Evolutionary conservation across 805 yeast species (phyloP).

Genomic region (Candida krabiensis): DNA sequence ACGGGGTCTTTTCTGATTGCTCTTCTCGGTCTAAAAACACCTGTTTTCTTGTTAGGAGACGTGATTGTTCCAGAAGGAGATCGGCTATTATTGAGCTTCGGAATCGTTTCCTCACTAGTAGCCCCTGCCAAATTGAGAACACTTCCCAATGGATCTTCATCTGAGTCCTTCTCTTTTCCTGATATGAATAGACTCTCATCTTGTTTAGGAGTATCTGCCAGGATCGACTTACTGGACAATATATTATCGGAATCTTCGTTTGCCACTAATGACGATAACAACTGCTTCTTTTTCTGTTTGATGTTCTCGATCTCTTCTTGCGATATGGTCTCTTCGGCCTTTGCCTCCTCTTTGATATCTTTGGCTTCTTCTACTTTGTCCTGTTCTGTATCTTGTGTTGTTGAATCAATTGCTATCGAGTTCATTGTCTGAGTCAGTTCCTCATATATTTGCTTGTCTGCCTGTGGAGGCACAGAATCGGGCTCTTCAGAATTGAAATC

Average conservation of each 20-base stretch:
- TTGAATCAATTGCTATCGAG: conserved; percentile 19
- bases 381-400: not conserved
- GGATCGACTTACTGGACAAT: conserved; percentile 9
- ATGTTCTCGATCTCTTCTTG: conserved; percentile 20
- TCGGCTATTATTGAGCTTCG: conserved; percentile 6
- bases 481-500: conserved; percentile 22
- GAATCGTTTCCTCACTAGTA: conserved; percentile 1
- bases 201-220: conserved; percentile 17
- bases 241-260: conserved; percentile 29
- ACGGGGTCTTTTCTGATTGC: conserved; percentile 6
- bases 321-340: conserved; percentile 5
- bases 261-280: conserved; percentile 44
- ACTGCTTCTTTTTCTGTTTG: conserved; percentile 34
- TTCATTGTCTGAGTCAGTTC: conserved; percentile 23
- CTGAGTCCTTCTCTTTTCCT: conserved; percentile 6
- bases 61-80: conserved; percentile 10
- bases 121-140: conserved; percentile 15
- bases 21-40: conserved; percentile 49
- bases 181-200: conserved; percentile 18
- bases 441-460: conserved; percentile 8
- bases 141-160: conserved; percentile 23
- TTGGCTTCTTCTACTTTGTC: conserved; percentile 11
- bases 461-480: conserved; percentile 12
- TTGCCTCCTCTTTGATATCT: conserved; percentile 8
- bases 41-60: conserved; percentile 41